Conservation (phyloP, 148 eudicot species). For the Cornus florida region DNA sequence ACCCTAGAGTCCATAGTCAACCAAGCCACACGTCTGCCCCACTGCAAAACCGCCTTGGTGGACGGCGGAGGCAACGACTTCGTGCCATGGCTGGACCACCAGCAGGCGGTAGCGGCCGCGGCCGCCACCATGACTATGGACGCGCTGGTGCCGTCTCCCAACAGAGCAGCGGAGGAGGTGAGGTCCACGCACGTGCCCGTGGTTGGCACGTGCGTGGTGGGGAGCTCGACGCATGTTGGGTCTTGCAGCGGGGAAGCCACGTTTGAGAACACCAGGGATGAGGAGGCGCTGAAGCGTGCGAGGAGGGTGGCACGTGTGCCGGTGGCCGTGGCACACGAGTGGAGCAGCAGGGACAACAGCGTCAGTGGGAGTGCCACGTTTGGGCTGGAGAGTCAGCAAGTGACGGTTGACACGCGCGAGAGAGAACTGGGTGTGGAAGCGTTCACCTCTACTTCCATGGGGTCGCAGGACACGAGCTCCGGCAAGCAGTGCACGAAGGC, state of each 20-base stretch:
- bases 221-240: slow-evolving; percentile 48
- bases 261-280: slow-evolving; percentile 7
- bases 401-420: slow-evolving; percentile 45
- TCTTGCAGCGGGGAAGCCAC: slow-evolving; percentile 45
- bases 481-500: slow-evolving; percentile 33
- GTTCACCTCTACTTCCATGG: slow-evolving; percentile 47
- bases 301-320: slow-evolving; percentile 24
- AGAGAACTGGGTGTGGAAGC: slow-evolving; percentile 31
- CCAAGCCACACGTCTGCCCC: slow-evolving; percentile 49
- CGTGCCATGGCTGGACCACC: slow-evolving; percentile 34
- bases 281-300: slow-evolving; percentile 17
- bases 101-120: neutral
- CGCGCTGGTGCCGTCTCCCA: slow-evolving; percentile 51
- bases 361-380: slow-evolving; percentile 43
- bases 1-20: slow-evolving; percentile 81
- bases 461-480: slow-evolving; percentile 59
- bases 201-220: slow-evolving; percentile 25
- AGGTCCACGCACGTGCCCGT: slow-evolving; percentile 8
- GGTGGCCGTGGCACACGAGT: slow-evolving; percentile 6
- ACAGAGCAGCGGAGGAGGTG: neutral
- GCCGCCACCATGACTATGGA: slow-evolving; percentile 30
- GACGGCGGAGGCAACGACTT: slow-evolving; percentile 16
- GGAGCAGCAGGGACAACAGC: slow-evolving; percentile 37
- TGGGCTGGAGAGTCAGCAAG: slow-evolving; percentile 29
- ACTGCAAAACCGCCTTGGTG: slow-evolving; percentile 1